phyloP scores from a whole-genome alignment of 164 flowering plant genomes.

The Platanus orientalis region DNA sequence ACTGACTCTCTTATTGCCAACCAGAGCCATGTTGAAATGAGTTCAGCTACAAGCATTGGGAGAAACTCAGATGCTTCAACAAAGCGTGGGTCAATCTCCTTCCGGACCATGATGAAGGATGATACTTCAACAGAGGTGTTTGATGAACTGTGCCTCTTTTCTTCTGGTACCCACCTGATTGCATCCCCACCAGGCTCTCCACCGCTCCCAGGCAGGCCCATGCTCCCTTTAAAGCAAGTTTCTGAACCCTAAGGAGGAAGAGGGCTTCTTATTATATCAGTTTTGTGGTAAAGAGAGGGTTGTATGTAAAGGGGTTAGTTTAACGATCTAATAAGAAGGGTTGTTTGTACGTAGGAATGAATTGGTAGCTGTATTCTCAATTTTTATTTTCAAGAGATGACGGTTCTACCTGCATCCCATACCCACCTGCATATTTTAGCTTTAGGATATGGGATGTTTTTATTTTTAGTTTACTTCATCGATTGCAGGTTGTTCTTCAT shows the following conservation, averaged over 20 bases:
- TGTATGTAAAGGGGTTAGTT: slow-evolving; percentile 21
- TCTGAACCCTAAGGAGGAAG: slow-evolving; percentile 1
- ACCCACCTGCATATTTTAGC: too few relatives aligned
- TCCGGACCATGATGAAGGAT: slow-evolving; percentile 54
- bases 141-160: slow-evolving; percentile 31
- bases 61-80: slow-evolving; percentile 64
- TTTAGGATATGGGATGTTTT: too few relatives aligned
- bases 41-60: slow-evolving; percentile 34
- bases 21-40: slow-evolving; percentile 44
- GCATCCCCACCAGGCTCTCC: slow-evolving; percentile 33
- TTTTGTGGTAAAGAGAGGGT: slow-evolving; percentile 20
- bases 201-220: slow-evolving; percentile 24
- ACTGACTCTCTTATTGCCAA: slow-evolving; percentile 57
- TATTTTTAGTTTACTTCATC: too few relatives aligned
- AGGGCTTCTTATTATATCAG: slow-evolving; percentile 3
- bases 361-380: slow-evolving; percentile 7
- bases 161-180: slow-evolving; percentile 16
- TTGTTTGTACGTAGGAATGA: slow-evolving; percentile 18
- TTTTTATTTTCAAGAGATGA: slow-evolving; percentile 3
- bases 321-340: slow-evolving; percentile 19
- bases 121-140: slow-evolving; percentile 30
- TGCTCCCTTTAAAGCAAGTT: slow-evolving; percentile 20
- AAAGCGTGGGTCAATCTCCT: slow-evolving; percentile 80
- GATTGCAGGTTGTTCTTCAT: too few relatives aligned
- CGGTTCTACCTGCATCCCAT: slow-evolving; percentile 7